Evolutionary conservation across 2,329 filamentous ascomycete genomes (phyloP).

Genomic region (Neoarthrinium moseri): DNA sequence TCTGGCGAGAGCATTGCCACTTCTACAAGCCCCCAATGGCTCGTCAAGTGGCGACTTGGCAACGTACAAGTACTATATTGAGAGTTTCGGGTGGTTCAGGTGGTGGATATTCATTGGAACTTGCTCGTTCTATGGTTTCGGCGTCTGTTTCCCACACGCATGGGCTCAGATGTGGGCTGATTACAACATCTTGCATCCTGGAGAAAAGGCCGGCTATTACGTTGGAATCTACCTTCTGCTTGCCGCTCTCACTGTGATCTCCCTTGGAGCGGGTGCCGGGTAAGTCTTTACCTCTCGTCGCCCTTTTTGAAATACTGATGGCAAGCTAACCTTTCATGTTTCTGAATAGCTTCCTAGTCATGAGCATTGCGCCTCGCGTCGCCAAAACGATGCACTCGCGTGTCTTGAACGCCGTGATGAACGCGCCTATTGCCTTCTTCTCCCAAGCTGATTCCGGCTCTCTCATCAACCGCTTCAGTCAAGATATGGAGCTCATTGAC

Average conservation of each 20-base stretch:
- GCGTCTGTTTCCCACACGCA: not conserved
- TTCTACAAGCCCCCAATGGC: too few species aligned
- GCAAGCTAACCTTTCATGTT: not conserved
- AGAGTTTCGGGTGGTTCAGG: too few species aligned
- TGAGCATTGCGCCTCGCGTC: conserved; percentile 1
- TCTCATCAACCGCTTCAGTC: conserved; percentile 6
- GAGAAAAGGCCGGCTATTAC: conserved; percentile 17
- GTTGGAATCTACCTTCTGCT: conserved; percentile 18
- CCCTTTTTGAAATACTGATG: too few species aligned
- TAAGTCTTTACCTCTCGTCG: too few species aligned
- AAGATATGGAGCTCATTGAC: conserved; percentile 10
- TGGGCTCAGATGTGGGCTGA: conserved; percentile 11
- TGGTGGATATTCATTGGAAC: too few species aligned
- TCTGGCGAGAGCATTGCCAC: too few species aligned
- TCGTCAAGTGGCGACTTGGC: too few species aligned
- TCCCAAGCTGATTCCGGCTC: not conserved
- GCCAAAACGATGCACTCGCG: too few species aligned
- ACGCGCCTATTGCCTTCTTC: conserved; percentile 5
- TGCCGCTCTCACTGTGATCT: conserved; percentile 4
- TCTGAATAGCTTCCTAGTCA: not conserved
- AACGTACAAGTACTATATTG: too few species aligned
- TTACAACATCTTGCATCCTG: conserved; percentile 11
- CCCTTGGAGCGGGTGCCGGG: not conserved
- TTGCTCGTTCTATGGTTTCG: too few species aligned
- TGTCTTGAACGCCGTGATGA: not conserved